A percentile compares a stretch with the other conserved stretches of the same genome.
Conservation (phyloP, 2,329 filamentous ascomycete species). For the Bretziella fagacearum region DNA sequence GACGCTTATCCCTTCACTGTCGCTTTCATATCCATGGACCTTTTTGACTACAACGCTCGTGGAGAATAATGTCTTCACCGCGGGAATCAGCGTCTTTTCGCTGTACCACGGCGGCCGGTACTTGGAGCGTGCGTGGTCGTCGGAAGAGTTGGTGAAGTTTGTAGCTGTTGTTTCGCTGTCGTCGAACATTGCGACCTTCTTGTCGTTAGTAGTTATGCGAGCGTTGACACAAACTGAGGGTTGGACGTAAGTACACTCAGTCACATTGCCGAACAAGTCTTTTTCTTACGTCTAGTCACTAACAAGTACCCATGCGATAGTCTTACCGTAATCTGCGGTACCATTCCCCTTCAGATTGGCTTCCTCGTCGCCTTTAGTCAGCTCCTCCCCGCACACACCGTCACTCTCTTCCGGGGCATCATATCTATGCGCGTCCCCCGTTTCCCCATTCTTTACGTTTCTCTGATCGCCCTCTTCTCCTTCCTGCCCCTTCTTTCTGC, state of each 20-base stretch:
- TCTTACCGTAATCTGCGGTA: slow-evolving; percentile 69
- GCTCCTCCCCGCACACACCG: slow-evolving; percentile 90
- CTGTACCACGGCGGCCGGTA: slow-evolving; percentile 88
- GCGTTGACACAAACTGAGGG: slow-evolving; percentile 47
- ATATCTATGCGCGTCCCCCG: slow-evolving; percentile 71
- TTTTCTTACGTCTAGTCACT: neutral
- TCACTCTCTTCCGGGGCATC: slow-evolving; percentile 77
- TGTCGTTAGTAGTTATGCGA: slow-evolving; percentile 57
- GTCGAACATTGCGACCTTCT: slow-evolving; percentile 62
- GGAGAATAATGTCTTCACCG: slow-evolving; percentile 81
- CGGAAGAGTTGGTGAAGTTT: slow-evolving; percentile 81
- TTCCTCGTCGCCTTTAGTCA: slow-evolving; percentile 97
- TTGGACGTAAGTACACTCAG: slow-evolving; percentile 43
- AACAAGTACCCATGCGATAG: slow-evolving; percentile 30
- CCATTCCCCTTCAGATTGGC: slow-evolving; percentile 73
- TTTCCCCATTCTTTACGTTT: slow-evolving; percentile 56
- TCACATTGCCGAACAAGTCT: neutral
- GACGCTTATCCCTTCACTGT: slow-evolving; percentile 66
- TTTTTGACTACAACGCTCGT: slow-evolving; percentile 73
- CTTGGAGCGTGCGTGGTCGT: slow-evolving; percentile 90
- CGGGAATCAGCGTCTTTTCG: slow-evolving; percentile 58
- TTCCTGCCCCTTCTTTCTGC: slow-evolving; percentile 43
- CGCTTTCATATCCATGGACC: slow-evolving; percentile 84
- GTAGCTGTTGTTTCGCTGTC: slow-evolving; percentile 59
- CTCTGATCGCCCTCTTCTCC: slow-evolving; percentile 49